These are phyloP conservation scores for Colletotrichum somersetense DNA, from an alignment of 2,329 filamentous ascomycete species.

Conservation along the genomic window DNA sequence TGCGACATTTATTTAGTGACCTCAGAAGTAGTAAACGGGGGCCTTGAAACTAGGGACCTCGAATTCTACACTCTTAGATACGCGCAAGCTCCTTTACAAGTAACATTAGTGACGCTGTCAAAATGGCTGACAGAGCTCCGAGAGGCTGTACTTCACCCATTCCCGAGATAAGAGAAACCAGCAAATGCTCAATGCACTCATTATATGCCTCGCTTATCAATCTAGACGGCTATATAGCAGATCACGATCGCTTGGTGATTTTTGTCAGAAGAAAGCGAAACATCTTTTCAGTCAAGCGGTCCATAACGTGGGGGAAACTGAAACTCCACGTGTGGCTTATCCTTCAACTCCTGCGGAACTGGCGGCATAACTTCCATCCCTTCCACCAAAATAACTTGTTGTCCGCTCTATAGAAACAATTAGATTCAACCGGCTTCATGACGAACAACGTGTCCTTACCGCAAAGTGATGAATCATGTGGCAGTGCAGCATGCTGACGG, in stretches of 20 bases:
- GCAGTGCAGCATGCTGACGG: constrained; percentile 34
- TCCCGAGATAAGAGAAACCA: no score
- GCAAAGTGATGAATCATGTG: constrained; percentile 36
- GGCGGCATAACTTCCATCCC: constrained; percentile 35
- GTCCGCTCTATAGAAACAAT: constrained; percentile 11
- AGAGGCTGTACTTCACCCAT: no score
- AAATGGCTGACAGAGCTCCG: no score
- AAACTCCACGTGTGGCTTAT: constrained; percentile 29
- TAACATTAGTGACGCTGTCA: no score
- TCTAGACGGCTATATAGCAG: no score
- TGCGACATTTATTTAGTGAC: background rate
- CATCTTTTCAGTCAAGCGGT: constrained; percentile 5
- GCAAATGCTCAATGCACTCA: no score
- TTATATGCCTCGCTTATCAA: no score
- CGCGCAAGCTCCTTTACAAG: no score
- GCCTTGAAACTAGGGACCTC: no score
- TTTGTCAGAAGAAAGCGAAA: background rate
- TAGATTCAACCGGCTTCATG: background rate
- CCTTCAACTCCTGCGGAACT: constrained; percentile 16
- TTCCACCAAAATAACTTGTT: constrained; percentile 24
- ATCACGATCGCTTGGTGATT: no score
- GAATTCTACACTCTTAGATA: no score
- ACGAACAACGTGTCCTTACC: background rate
- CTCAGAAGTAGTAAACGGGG: accelerated
- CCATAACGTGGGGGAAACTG: constrained; percentile 23